Conservation (phyloP, 2,329 filamentous ascomycete species). For the Fusarium sp. region DNA sequence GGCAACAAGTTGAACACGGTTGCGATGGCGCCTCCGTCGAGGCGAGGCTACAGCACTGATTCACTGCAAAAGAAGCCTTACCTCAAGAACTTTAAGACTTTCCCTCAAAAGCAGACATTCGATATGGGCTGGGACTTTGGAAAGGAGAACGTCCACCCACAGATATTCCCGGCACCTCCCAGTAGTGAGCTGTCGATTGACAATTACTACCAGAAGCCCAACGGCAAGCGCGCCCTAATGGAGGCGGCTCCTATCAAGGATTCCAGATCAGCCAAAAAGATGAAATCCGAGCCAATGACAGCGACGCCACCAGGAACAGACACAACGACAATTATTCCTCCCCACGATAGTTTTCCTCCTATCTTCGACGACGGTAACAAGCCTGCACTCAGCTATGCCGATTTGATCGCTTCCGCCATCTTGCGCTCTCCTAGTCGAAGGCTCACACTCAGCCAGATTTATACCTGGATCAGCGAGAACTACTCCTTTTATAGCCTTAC, state of each 20-base stretch:
- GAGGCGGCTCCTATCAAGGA: conserved; percentile 82
- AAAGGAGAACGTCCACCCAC: conserved; percentile 70
- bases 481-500: conserved; percentile 88
- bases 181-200: conserved; percentile 66
- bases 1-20: conserved; percentile 76
- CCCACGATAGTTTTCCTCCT: conserved; percentile 82
- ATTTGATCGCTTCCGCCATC: conserved; percentile 97
- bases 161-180: conserved; percentile 63
- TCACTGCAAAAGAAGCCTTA: conserved; percentile 76
- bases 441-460: conserved; percentile 93
- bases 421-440: conserved; percentile 85
- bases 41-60: conserved; percentile 70
- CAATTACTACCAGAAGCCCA: conserved; percentile 65
- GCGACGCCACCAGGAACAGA: conserved; percentile 5
- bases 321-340: conserved; percentile 62
- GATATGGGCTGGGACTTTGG: conserved; percentile 59
- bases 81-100: conserved; percentile 71
- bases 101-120: conserved; percentile 65
- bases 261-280: conserved; percentile 75
- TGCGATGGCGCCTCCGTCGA: conserved; percentile 74
- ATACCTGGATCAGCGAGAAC: conserved; percentile 99
- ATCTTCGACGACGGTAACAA: conserved; percentile 90
- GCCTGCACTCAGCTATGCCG: conserved; percentile 92
- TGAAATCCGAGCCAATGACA: conserved; percentile 66
- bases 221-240: conserved; percentile 73